Conservation (phyloP, 1,284 basidiomycete species). For the Fomitopsis betulina region DNA sequence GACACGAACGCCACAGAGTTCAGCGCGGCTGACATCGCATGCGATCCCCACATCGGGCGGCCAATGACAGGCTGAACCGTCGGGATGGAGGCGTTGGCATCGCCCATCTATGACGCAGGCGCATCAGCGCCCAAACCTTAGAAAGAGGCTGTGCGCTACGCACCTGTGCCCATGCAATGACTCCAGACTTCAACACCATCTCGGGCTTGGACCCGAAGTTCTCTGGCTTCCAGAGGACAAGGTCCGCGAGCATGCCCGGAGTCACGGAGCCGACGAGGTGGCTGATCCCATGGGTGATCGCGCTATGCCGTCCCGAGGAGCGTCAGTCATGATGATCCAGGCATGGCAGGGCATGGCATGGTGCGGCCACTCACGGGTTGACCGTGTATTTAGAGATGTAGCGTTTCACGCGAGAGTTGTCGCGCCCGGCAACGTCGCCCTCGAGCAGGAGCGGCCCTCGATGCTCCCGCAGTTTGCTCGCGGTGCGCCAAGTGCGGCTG, state of each 20-base stretch:
- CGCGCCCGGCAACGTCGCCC: slow-evolving; percentile 64
- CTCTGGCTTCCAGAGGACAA: slow-evolving; percentile 92
- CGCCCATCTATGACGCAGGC: slow-evolving; percentile 68
- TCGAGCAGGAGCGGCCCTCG: slow-evolving; percentile 63
- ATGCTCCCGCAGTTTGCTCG: slow-evolving; percentile 87
- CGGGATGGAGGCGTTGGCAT: slow-evolving; percentile 91
- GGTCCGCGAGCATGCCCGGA: slow-evolving; percentile 83
- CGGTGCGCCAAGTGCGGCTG: slow-evolving; percentile 93
- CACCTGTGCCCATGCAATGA: slow-evolving; percentile 88
- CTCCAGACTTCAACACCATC: slow-evolving; percentile 91
- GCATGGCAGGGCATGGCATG: no score
- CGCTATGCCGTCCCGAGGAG: slow-evolving; percentile 41
- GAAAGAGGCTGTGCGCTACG: slow-evolving; percentile 14
- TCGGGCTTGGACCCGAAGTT: slow-evolving; percentile 92
- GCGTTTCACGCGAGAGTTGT: slow-evolving; percentile 96
- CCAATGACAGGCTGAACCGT: slow-evolving; percentile 87
- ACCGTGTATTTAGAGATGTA: slow-evolving; percentile 97
- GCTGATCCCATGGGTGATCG: slow-evolving; percentile 91
- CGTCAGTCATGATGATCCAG: neutral
- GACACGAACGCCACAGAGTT: slow-evolving; percentile 88
- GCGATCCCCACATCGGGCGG: slow-evolving; percentile 87
- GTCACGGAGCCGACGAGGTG: slow-evolving; percentile 86
- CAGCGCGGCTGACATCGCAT: slow-evolving; percentile 68
- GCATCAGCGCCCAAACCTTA: neutral
- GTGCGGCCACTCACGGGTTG: slow-evolving; percentile 74